Base-by-base conservation (phyloP, 768 basidiomycete genomes). In the Rhodosporidiobolus odoratus region DNA sequence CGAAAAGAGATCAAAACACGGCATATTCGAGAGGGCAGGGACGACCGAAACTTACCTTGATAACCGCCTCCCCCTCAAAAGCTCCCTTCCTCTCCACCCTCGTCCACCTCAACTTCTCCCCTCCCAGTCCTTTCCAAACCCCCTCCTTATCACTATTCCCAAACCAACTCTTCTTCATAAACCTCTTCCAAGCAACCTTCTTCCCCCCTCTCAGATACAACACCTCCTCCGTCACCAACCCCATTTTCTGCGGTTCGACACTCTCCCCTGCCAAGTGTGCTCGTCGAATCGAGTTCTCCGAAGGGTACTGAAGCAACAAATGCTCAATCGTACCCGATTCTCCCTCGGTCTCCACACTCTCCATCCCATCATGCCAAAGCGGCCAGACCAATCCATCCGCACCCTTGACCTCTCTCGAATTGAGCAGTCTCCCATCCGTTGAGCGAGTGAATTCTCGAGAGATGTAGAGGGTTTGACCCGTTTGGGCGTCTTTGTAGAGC, bases 151-250 rank as follows among this genome's bases (percentile, higher is more conserved):
- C 30, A 45, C 25, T 56, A 35, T 35, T 56, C 54, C 32, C 63
- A 37, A 65, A 65, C 19, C 38, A n/a, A 15, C 53, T 25, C 41
- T 38, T 35, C 16, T 54, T 43, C 53, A 45, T 43, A 32, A 65
- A 65, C 54, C 32, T 53, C 52, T 9, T 30, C 52, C 52, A 53
- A 10, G 30, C 52, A 30, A 56, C 54, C 34, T 56, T 56, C 32
- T 56, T 56, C 41, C 64, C 64, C 17, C 32, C 43, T 17, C 35
- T 32, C 25, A 65, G 45, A 56, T 47, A 65, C 16, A 65, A 45
- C 34, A 32, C 43, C 54, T 57, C 56, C 54, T 65, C 54, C 34
- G 64, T 65, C 9, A 65, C 56, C 19, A 65, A 45, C 16, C 64
- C 64, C 19, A 65, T 19, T 37, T 65, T 65, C n/a, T 6, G 1